Conservation (phyloP, 2,329 filamentous ascomycete species). For the Cylindrodendrum hubeiense region DNA sequence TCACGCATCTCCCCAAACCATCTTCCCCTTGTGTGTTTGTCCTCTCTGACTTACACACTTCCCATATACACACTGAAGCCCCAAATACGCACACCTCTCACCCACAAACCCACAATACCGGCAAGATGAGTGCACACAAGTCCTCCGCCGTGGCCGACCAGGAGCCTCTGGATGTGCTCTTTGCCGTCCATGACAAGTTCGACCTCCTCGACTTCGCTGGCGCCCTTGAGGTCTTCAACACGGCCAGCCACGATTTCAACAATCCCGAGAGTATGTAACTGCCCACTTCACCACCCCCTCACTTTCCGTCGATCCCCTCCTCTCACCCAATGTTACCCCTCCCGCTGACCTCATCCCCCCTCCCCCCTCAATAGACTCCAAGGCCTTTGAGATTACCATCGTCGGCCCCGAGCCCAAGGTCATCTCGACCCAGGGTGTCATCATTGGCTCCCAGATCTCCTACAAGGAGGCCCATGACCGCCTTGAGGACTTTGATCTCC, state of each 20-base stretch:
- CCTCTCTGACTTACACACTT: slow-evolving; percentile 27
- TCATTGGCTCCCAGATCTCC: slow-evolving; percentile 79
- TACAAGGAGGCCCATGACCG: slow-evolving; percentile 83
- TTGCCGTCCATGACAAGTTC: slow-evolving; percentile 71
- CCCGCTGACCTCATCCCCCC: slow-evolving; percentile 38
- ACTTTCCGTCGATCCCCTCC: slow-evolving; percentile 15
- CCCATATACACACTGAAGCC: slow-evolving; percentile 25
- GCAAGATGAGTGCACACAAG: slow-evolving; percentile 70
- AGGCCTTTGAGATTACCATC: slow-evolving; percentile 71
- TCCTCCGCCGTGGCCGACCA: slow-evolving; percentile 68
- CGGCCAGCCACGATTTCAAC: slow-evolving; percentile 65
- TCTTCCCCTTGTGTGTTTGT: slow-evolving; percentile 30
- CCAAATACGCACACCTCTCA: slow-evolving; percentile 40
- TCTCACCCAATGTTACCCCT: slow-evolving; percentile 36
- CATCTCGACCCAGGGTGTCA: slow-evolving; percentile 72
- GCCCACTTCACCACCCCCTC: slow-evolving; percentile 23
- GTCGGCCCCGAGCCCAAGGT: slow-evolving; percentile 66
- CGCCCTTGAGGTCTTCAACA: slow-evolving; percentile 64
- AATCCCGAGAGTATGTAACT: slow-evolving; percentile 61
- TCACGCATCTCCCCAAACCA: slow-evolving; percentile 22
- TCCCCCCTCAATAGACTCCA: slow-evolving; percentile 56
- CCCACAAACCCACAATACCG: slow-evolving; percentile 44
- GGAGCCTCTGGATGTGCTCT: slow-evolving; percentile 70
- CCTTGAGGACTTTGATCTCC: slow-evolving; percentile 82
- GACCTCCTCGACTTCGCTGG: slow-evolving; percentile 70